These are phyloP conservation scores for Mycena vulgaris DNA, from an alignment of 768 basidiomycete species.

Conservation along the genomic window DNA sequence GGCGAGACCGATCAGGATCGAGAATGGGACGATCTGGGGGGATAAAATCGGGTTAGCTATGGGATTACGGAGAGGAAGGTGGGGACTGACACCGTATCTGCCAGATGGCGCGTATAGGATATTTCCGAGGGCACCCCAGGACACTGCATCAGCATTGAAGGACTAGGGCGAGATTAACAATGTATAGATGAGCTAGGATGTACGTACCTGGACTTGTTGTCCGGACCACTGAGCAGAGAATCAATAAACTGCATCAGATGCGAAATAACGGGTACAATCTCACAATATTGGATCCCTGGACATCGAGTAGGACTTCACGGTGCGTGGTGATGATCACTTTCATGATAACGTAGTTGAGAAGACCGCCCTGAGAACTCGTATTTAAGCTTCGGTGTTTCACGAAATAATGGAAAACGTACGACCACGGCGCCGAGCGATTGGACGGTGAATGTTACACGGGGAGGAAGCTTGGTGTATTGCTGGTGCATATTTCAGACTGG, in stretches of 20 bases:
- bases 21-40: conserved; percentile 47
- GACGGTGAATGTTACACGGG: conserved; percentile 64
- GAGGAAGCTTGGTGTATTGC: conserved; percentile 65
- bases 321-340: conserved; percentile 66
- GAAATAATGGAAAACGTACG: neutral
- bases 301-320: conserved; percentile 64
- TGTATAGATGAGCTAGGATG: conserved; percentile 39
- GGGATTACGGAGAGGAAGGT: conserved; percentile 39
- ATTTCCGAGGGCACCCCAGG: conserved; percentile 67
- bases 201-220: conserved; percentile 64
- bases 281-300: conserved; percentile 70
- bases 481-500: conserved; percentile 25
- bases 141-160: conserved; percentile 62
- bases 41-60: neutral
- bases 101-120: conserved; percentile 61
- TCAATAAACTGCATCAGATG: neutral
- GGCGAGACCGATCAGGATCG: conserved; percentile 60
- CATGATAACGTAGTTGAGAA: conserved; percentile 56
- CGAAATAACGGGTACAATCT: conserved; percentile 41
- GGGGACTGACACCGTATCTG: conserved; percentile 57
- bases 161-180: conserved; percentile 37
- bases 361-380: conserved; percentile 44
- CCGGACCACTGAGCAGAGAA: conserved; percentile 54
- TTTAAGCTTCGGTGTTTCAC: too few species aligned
- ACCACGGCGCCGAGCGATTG: conserved; percentile 63